These are phyloP conservation scores for Neoboletus brunneissimus DNA, from an alignment of 768 basidiomycete species.

Conservation along the genomic window DNA sequence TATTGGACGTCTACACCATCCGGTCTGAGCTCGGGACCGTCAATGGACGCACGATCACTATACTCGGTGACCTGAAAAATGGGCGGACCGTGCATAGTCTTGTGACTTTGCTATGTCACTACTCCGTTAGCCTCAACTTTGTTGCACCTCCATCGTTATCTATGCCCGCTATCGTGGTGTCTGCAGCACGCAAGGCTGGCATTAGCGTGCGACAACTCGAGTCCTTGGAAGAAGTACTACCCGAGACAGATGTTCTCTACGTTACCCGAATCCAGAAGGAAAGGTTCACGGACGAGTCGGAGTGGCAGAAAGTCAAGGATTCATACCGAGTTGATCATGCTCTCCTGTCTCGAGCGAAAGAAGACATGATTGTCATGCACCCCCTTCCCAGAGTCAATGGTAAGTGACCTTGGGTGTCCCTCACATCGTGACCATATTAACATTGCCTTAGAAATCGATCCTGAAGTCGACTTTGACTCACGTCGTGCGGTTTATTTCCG, in stretches of 20 bases:
- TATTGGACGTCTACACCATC: constrained; percentile 90
- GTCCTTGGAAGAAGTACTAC: constrained; percentile 87
- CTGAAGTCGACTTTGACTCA: constrained; percentile 95
- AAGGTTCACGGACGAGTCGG: constrained; percentile 74
- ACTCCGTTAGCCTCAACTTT: constrained; percentile 93
- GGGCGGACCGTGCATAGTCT: constrained; percentile 97
- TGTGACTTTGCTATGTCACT: constrained; percentile 86
- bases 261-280: constrained; percentile 97
- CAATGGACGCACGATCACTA: constrained; percentile 89
- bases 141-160: constrained; percentile 82
- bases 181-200: constrained; percentile 81
- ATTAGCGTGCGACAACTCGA: constrained; percentile 77
- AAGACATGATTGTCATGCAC: constrained; percentile 99
- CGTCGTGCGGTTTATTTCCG: constrained; percentile 96
- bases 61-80: constrained; percentile 96
- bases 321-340: constrained; percentile 93
- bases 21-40: constrained; percentile 97
- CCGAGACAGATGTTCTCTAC: constrained; percentile 93
- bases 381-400: constrained; percentile 93
- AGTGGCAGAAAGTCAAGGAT: constrained; percentile 91
- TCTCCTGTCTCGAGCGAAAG: constrained; percentile 88
- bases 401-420: constrained; percentile 31
- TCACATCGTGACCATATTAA: constrained; percentile 9
- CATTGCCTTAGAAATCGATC: constrained; percentile 82
- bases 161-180: constrained; percentile 86